Conservation (phyloP, 192 early-diverging fungal species). For the Mortierella hygrophila region DNA sequence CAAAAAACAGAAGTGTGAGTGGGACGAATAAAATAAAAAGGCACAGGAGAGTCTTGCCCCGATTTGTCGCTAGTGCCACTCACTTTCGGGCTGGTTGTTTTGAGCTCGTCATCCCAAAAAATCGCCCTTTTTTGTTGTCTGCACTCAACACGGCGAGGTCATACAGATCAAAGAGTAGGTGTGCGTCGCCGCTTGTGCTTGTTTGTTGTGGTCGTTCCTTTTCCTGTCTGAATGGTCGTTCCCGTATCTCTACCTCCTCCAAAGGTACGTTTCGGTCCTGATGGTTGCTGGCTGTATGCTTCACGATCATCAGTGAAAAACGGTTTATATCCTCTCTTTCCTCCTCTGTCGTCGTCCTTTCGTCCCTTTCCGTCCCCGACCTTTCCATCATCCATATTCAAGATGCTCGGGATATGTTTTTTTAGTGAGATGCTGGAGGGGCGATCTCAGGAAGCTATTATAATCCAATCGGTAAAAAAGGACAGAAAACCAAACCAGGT, state of each 20-base stretch:
- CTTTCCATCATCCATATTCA: constrained; percentile 6
- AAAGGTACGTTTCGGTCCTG: background rate
- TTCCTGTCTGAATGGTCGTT: background rate
- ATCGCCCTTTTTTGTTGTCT: background rate
- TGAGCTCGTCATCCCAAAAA: background rate
- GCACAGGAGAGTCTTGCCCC: background rate
- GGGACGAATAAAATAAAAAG: background rate
- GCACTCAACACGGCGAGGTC: background rate
- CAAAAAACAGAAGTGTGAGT: background rate
- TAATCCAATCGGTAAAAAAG: background rate
- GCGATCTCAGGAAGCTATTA: constrained; percentile 52
- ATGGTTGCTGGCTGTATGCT: background rate
- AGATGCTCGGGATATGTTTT: background rate
- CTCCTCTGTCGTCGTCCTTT: background rate
- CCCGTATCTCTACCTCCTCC: background rate
- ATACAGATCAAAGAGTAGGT: background rate
- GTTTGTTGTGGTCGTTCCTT: background rate
- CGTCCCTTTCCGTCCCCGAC: background rate
- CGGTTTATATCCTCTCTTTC: background rate
- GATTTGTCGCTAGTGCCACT: background rate
- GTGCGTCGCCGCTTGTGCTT: background rate
- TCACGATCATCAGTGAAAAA: background rate
- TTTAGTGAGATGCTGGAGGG: constrained; percentile 57
- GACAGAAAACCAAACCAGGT: background rate
- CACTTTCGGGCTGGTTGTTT: background rate